A percentile compares a stretch with the other conserved stretches of the same genome.
Conservation (phyloP, 768 basidiomycete species). For the Mycena rosella region DNA sequence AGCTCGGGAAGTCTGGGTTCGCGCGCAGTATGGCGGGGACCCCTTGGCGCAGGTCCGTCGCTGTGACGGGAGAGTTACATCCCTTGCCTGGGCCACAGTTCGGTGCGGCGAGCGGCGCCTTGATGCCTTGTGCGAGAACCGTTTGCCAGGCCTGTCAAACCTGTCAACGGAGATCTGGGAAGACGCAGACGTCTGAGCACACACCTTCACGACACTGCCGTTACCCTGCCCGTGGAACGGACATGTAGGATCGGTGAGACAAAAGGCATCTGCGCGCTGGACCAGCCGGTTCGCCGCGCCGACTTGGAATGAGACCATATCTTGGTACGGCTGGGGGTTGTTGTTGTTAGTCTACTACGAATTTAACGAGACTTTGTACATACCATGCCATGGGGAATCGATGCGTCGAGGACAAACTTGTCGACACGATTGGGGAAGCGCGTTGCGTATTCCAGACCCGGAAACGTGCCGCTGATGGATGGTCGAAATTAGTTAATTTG, state of each 20-base stretch:
- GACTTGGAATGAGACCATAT: constrained; percentile 25
- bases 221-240: constrained; percentile 37
- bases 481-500: not conserved
- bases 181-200: not conserved
- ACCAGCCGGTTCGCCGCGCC: constrained; percentile 34
- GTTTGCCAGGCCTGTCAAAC: constrained; percentile 19
- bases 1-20: constrained; percentile 22
- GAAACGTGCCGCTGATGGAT: constrained; percentile 16
- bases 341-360: not conserved
- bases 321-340: not conserved
- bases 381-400: constrained; percentile 19
- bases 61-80: constrained; percentile 21
- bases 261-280: constrained; percentile 35
- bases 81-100: constrained; percentile 5
- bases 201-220: constrained; percentile 52
- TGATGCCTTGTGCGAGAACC: not conserved
- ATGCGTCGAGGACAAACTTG: constrained; percentile 32
- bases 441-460: constrained; percentile 24
- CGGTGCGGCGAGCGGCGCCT: constrained; percentile 10
- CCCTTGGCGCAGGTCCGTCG: constrained; percentile 8
- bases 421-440: constrained; percentile 30
- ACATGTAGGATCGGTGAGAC: constrained; percentile 32
- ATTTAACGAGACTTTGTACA: not conserved
- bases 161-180: no score
- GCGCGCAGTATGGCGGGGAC: not conserved